phyloP scores from a whole-genome alignment of 176 grass and related monocot genomes.

The Typha latifolia region DNA sequence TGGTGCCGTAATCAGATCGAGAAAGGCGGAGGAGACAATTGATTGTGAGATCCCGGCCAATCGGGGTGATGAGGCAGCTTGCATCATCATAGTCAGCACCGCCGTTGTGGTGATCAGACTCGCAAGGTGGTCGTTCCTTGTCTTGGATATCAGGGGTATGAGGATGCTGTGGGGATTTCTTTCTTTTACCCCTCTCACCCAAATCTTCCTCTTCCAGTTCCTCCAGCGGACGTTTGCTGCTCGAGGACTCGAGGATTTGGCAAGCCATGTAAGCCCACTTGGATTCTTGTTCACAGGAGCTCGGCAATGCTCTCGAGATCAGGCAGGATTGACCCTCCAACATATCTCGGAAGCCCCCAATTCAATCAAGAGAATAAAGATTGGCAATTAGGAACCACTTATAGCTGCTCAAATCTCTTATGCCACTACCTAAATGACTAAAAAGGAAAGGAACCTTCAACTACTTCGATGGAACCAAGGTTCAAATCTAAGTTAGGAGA shows the following conservation, averaged over 20 bases:
- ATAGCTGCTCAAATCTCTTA: neutral
- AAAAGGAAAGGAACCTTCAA: neutral
- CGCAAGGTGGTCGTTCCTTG: conserved; percentile 14
- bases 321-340: conserved; percentile 64
- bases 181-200: conserved; percentile 40
- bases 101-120: conserved; percentile 4
- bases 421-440: neutral
- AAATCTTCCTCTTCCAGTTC: conserved; percentile 27
- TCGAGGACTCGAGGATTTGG: conserved; percentile 25
- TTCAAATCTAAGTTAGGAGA: neutral
- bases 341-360: conserved; percentile 24
- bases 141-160: conserved; percentile 71
- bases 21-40: conserved; percentile 72
- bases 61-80: conserved; percentile 51
- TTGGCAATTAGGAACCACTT: neutral
- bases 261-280: conserved; percentile 37
- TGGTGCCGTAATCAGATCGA: conserved; percentile 63
- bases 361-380: neutral
- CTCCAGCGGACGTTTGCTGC: conserved; percentile 39
- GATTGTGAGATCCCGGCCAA: conserved; percentile 66
- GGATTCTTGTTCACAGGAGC: conserved; percentile 44
- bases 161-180: conserved; percentile 62
- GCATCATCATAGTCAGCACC: conserved; percentile 20
- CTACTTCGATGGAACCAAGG: neutral
- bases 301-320: conserved; percentile 40